These are phyloP conservation scores for Bipolaris cookei DNA, from an alignment of 2,329 filamentous ascomycete species.

Conservation along the genomic window DNA sequence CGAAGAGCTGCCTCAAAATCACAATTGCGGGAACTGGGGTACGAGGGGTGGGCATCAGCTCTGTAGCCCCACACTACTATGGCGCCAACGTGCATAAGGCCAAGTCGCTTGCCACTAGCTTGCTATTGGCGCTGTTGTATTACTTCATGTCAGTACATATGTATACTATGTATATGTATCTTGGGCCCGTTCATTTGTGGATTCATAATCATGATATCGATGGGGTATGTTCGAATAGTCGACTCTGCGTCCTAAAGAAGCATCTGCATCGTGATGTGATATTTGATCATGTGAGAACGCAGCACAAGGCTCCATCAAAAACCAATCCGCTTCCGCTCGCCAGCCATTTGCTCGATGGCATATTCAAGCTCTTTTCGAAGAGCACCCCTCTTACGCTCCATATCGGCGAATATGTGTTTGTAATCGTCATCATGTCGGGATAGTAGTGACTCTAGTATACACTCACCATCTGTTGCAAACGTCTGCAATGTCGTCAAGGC, in stretches of 20 bases:
- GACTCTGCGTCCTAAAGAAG: neutral
- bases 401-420: slow-evolving; percentile 28
- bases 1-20: neutral
- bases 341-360: slow-evolving; percentile 14
- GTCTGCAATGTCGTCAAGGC: slow-evolving; percentile 52
- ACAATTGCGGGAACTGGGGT: neutral
- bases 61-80: neutral
- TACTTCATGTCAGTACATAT: neutral
- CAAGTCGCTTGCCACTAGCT: slow-evolving; percentile 2
- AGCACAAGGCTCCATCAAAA: neutral
- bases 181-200: neutral
- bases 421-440: slow-evolving; percentile 50
- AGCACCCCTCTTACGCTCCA: slow-evolving; percentile 32
- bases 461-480: slow-evolving; percentile 53
- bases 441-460: slow-evolving; percentile 53
- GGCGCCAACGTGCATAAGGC: neutral
- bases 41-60: neutral
- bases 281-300: neutral
- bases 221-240: neutral
- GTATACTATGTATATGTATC: neutral
- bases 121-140: neutral
- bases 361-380: slow-evolving; percentile 27
- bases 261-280: neutral
- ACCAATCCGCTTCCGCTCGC: slow-evolving; percentile 15
- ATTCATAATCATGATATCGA: neutral